Base-by-base conservation (phyloP, 2,329 filamentous ascomycete genomes). In the Xylariaceae sp. region DNA sequence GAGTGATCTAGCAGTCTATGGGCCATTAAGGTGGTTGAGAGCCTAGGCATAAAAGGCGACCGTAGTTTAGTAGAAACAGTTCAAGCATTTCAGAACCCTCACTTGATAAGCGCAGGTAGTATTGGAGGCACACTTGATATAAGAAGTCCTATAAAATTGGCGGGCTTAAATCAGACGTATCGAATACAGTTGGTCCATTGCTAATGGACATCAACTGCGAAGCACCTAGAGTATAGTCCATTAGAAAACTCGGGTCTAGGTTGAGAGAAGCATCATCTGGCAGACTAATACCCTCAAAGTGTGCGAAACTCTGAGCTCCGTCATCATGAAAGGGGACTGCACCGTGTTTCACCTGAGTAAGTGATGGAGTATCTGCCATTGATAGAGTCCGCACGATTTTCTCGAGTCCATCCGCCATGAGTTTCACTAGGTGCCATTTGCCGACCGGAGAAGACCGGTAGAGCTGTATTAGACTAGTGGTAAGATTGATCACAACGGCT, bases 1-100 rank as follows among this genome's bases (percentile, higher is more conserved):
- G 0, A 83, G 80, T 24, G 81, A 78, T 16, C 81, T 82, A 48
- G 83, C 83, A 3, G 81, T 87, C 5, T 86, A 83, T 63, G 83
- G 83, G 2, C 75, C 76, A 21, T 74, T 77, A 1, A 70, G 80
- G 1, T 77, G 80, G 1, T 13, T 13, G 13, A 7, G 7, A 30
- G 27, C 13, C 27, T 30, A 7, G 73, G 73, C 16, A 11, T 9
- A 40, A 9, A 18, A 37, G 15, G 33, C 6, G 11, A 37, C 15
- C 11, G 16, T 7, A 37, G 16, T 16, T 16, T 13, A 10, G 8
- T 37, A 7, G 13, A n/a, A 7, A 37, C 13, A 8, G 35, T 37
- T 16, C 7, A n/a, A n/a, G 13, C 35, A 9, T 68, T 80, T 3
- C 75, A 82, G 1, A 75, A n/a, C 2, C 10, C 44, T n/a, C n/a